Conservation (phyloP, 23 red algal species). For the Gracilariopsis chorda region DNA sequence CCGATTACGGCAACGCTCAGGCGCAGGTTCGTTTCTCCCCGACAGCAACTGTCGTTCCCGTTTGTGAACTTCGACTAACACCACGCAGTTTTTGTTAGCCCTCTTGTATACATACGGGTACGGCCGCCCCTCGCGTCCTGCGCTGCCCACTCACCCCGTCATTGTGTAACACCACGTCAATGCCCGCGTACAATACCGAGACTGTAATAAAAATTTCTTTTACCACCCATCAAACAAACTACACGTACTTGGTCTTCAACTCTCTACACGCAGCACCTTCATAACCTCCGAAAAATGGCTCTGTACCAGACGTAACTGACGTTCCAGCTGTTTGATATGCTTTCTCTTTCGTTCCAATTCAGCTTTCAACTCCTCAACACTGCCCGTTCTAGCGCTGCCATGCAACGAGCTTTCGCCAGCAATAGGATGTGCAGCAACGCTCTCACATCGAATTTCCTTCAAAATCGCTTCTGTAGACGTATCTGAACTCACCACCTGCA, state of each 20-base stretch:
- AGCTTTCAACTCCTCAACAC: background rate
- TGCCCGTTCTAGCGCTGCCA: background rate
- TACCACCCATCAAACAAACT: background rate
- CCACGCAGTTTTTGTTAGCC: slow-evolving; percentile 40
- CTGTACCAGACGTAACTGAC: background rate
- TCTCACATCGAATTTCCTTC: background rate
- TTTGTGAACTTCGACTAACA: background rate
- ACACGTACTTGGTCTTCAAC: too few relatives aligned
- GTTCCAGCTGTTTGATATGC: slow-evolving; percentile 9
- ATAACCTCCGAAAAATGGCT: background rate
- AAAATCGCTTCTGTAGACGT: slow-evolving; percentile 8
- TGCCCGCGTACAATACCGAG: too few relatives aligned
- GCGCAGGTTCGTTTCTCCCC: slow-evolving; percentile 39
- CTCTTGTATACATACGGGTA: slow-evolving; percentile 63
- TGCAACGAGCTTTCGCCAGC: background rate
- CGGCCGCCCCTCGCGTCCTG: background rate
- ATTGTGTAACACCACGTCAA: background rate
- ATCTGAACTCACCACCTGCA: background rate
- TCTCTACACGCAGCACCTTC: background rate
- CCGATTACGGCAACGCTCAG: slow-evolving; percentile 60
- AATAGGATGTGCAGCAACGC: background rate
- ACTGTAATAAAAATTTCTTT: background rate
- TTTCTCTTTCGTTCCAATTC: slow-evolving; percentile 19
- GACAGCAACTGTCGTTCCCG: background rate
- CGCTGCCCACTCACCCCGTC: background rate